phyloP scores from a whole-genome alignment of 441 rosid genomes.

The Eruca vesicaria region DNA sequence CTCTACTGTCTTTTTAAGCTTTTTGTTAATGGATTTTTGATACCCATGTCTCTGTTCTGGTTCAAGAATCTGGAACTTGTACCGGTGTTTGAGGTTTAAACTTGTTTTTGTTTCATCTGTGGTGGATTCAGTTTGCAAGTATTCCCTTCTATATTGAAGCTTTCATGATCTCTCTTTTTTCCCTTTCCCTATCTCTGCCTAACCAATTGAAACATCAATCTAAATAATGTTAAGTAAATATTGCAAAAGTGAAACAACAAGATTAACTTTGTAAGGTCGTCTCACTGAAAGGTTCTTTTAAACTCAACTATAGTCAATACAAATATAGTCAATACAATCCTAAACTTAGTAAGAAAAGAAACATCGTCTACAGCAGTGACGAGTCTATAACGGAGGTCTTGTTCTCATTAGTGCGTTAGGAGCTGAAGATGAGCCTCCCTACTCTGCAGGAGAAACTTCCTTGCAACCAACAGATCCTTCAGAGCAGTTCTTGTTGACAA shows the following conservation, averaged over 20 bases:
- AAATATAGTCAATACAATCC: constrained; percentile 10
- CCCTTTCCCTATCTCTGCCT: background rate
- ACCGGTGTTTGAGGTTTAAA: too few relatives aligned
- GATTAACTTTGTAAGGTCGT: background rate
- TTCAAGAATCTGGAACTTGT: background rate
- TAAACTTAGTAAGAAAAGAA: background rate
- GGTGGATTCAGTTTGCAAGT: background rate
- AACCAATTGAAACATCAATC: background rate
- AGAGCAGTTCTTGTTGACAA: constrained; percentile 16
- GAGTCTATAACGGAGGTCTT: background rate
- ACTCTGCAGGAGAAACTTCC: constrained; percentile 21
- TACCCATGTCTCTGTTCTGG: background rate
- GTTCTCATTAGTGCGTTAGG: constrained; percentile 40
- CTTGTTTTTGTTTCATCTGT: background rate
- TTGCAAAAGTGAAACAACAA: background rate
- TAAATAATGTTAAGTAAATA: background rate
- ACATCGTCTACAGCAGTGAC: background rate
- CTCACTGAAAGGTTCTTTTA: background rate
- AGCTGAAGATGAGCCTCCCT: constrained; percentile 1
- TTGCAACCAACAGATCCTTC: constrained; percentile 10
- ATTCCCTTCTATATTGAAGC: background rate
- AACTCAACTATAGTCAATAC: constrained; percentile 1
- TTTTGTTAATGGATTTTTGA: constrained; percentile 1
- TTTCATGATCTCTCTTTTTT: background rate
- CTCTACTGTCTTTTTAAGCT: background rate